phyloP scores from a whole-genome alignment of 192 early-diverging fungal genomes.

The Podila horticola region DNA sequence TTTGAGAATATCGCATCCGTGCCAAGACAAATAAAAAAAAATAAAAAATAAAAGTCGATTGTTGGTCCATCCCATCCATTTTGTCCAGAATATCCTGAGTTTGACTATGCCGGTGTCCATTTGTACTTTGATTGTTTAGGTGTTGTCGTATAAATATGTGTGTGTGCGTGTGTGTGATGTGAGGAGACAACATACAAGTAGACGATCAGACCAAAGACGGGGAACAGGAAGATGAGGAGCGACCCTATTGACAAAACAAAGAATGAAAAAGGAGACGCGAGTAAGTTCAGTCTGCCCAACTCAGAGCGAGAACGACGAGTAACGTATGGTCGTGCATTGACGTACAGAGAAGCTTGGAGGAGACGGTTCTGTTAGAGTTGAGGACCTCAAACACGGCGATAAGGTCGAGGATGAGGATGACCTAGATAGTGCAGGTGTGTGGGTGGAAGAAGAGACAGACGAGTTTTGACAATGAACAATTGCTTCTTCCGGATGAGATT shows the following conservation, averaged over 20 bases:
- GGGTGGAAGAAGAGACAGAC: not conserved
- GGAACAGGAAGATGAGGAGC: slow-evolving; percentile 70
- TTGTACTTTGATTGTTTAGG: too few relatives aligned
- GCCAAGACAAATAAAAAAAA: too few relatives aligned
- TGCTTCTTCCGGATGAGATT: not conserved
- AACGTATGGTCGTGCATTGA: not conserved
- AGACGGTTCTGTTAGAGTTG: slow-evolving; percentile 55
- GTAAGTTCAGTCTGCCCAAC: too few relatives aligned
- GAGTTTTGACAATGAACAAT: not conserved
- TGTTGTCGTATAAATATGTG: too few relatives aligned
- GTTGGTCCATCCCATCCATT: too few relatives aligned
- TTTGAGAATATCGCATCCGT: too few relatives aligned
- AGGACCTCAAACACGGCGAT: slow-evolving; percentile 68
- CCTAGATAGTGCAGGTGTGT: slow-evolving; percentile 1
- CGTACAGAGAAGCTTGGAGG: slow-evolving; percentile 60
- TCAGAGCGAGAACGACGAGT: too few relatives aligned
- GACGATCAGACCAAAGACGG: slow-evolving; percentile 62
- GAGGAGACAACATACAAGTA: slow-evolving; percentile 65
- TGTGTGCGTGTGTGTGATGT: too few relatives aligned
- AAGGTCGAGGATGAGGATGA: slow-evolving; percentile 66
- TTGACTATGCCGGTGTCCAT: too few relatives aligned
- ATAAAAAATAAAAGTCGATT: too few relatives aligned
- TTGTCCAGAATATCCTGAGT: too few relatives aligned
- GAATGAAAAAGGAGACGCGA: too few relatives aligned
- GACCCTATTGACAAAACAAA: slow-evolving; percentile 39